Conservation (phyloP, 345 rosid genomes). For the Moricandia moricandioides region DNA sequence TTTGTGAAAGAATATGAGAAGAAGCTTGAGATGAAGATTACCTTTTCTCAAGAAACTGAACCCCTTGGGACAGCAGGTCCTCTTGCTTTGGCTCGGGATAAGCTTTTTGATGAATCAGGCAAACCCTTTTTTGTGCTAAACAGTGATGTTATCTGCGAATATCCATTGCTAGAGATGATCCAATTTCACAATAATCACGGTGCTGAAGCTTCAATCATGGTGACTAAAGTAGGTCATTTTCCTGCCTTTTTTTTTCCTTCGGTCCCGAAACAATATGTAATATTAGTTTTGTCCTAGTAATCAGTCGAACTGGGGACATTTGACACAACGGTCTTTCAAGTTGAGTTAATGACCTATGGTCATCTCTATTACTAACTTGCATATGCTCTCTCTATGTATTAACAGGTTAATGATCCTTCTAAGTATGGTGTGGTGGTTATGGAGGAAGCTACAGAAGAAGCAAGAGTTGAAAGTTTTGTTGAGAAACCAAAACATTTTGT, state of each 20-base stretch:
- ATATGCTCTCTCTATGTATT: too few species aligned
- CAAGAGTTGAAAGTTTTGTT: constrained; percentile 70
- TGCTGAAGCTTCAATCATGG: constrained; percentile 38
- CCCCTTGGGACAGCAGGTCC: constrained; percentile 97
- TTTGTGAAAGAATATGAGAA: constrained; percentile 84
- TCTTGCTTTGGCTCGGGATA: constrained; percentile 84
- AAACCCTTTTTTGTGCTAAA: constrained; percentile 65
- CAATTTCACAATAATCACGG: background rate
- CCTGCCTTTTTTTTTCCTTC: too few species aligned
- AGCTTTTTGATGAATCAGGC: constrained; percentile 57
- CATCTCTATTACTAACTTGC: too few species aligned
- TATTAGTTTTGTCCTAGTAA: too few species aligned
- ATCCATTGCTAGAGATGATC: constrained; percentile 46
- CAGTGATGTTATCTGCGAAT: constrained; percentile 59
- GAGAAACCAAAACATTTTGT: constrained; percentile 81
- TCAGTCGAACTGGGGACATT: too few species aligned
- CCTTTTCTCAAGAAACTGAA: constrained; percentile 92
- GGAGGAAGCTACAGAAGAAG: constrained; percentile 56
- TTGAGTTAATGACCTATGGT: too few species aligned
- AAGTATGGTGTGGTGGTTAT: constrained; percentile 89
- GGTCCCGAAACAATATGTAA: too few species aligned
- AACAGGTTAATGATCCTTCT: constrained; percentile 64
- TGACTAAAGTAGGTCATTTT: constrained; percentile 53
- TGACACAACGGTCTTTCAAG: too few species aligned
- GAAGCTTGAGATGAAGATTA: constrained; percentile 77